phyloP scores from a whole-genome alignment of 371 early-diverging fungal genomes.

The Parasitella parasitica region DNA sequence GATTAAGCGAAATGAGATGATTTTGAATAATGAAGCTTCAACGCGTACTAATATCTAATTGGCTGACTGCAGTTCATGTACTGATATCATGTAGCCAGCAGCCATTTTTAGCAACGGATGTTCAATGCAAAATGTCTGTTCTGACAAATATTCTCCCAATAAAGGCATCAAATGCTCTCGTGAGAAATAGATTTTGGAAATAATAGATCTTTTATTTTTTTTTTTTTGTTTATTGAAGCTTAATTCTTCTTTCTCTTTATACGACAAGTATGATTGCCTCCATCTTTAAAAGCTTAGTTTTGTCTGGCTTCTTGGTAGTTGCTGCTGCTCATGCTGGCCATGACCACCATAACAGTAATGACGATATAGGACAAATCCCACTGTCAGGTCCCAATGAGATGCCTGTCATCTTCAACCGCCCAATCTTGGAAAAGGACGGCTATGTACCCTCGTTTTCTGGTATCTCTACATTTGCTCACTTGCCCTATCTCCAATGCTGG shows the following conservation, averaged over 20 bases:
- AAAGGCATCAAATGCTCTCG: neutral
- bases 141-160: conserved; percentile 6
- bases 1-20: neutral
- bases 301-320: neutral
- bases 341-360: neutral
- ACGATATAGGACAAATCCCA: conserved; percentile 12
- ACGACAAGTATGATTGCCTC: neutral
- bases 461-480: conserved; percentile 52
- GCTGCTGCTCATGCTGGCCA: conserved; percentile 19
- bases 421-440: conserved; percentile 31
- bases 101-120: neutral
- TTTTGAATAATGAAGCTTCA: neutral
- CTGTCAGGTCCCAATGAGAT: conserved; percentile 15
- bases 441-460: conserved; percentile 46
- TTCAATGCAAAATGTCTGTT: neutral
- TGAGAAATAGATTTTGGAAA: conserved; percentile 14
- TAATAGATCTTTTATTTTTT: neutral
- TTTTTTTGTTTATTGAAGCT: neutral
- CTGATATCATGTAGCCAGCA: neutral
- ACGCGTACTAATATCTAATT: conserved; percentile 3
- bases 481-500: conserved; percentile 51
- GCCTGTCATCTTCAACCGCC: conserved; percentile 20
- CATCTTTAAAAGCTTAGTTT: conserved; percentile 1
- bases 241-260: too few relatives aligned
- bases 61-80: neutral